Percentiles rank a stretch among this genome's conserved stretches.
Evolutionary conservation across 768 basidiomycete genomes (phyloP).

Genomic region (Auricularia cornea): DNA sequence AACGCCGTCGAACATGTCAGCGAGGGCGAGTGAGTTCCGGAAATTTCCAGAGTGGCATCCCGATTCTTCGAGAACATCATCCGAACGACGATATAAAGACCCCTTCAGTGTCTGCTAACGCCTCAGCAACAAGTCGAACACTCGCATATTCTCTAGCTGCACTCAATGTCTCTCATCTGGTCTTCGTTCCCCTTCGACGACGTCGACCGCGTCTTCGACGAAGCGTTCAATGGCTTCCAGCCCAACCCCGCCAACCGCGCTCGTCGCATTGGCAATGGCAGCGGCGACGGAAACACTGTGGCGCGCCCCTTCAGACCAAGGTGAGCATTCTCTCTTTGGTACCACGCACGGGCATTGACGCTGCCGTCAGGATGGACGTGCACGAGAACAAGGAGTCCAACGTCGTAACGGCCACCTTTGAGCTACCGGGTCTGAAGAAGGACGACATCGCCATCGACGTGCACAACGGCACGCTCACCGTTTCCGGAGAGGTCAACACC

Average conservation of each 20-base stretch:
- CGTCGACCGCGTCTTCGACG: neutral
- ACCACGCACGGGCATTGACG: neutral
- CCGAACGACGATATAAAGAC: no score
- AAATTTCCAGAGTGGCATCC: no score
- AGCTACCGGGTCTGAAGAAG: conserved; percentile 46
- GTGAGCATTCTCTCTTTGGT: neutral
- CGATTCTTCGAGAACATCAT: no score
- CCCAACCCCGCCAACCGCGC: no score
- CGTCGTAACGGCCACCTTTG: conserved; percentile 43
- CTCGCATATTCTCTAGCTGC: neutral
- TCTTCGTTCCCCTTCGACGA: neutral
- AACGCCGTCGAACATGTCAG: no score
- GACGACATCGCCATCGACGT: conserved; percentile 27
- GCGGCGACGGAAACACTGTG: neutral
- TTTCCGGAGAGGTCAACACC: conserved; percentile 35
- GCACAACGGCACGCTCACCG: conserved; percentile 36
- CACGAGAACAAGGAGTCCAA: conserved; percentile 36
- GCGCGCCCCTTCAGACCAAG: neutral
- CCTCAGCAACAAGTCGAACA: no score
- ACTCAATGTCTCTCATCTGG: neutral
- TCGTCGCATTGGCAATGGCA: neutral
- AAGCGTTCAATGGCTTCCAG: neutral
- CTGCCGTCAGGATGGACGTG: conserved; percentile 29
- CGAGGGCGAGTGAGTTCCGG: no score
- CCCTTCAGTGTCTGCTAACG: no score